Percentiles rank a stretch among this genome's conserved stretches.
Evolutionary conservation across 768 basidiomycete species (phyloP).

Genomic region (Termitomyces sp.): DNA sequence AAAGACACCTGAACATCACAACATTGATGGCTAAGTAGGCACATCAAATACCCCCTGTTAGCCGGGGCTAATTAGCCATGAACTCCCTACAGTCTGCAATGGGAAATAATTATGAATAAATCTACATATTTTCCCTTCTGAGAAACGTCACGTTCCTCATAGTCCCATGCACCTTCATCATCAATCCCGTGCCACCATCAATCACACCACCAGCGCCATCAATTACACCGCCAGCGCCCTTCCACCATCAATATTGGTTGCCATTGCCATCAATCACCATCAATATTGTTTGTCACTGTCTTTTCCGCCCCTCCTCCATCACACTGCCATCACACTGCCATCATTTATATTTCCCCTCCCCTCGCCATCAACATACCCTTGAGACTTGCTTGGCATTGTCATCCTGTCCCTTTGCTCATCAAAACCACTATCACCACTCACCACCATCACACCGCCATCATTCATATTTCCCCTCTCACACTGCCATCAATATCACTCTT

Average conservation of each 20-base stretch:
- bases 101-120: neutral
- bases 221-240: neutral
- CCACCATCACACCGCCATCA: no score
- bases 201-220: neutral
- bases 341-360: neutral
- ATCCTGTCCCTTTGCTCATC: no score
- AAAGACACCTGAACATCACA: neutral
- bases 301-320: neutral
- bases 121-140: neutral
- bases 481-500: no score
- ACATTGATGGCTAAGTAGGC: neutral
- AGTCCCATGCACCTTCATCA: neutral
- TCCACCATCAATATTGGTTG: neutral
- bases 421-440: no score
- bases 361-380: neutral
- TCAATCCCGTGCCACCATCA: neutral
- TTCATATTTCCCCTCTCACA: no score
- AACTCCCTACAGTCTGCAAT: neutral
- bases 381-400: no score
- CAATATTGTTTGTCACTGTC: neutral
- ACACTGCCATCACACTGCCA: no score
- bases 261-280: neutral
- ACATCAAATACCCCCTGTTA: neutral
- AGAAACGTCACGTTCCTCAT: neutral
- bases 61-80: neutral